phyloP scores from a whole-genome alignment of 441 rosid species.

The California macrophylla region DNA sequence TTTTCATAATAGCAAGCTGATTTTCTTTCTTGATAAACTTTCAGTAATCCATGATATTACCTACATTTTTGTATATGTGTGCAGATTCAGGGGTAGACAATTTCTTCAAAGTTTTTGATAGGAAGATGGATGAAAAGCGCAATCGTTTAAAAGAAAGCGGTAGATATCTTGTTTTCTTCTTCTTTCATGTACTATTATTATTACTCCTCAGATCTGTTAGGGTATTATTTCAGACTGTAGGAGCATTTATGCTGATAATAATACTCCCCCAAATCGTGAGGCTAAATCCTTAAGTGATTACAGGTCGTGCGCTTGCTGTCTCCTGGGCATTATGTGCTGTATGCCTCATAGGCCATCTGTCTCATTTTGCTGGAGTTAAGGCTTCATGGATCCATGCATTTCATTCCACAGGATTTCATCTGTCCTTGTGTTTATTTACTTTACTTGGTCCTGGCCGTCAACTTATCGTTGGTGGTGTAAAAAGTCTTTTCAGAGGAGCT shows the following conservation, averaged over 20 bases:
- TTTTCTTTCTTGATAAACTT: neutral
- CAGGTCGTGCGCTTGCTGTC: constrained; percentile 86
- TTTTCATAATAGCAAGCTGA: neutral
- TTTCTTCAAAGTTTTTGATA: constrained; percentile 68
- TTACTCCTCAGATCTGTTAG: neutral
- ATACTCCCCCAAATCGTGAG: constrained; percentile 12
- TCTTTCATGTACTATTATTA: neutral
- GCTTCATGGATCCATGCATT: constrained; percentile 68
- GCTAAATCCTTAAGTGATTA: constrained; percentile 17
- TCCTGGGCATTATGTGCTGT: constrained; percentile 98
- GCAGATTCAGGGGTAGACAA: constrained; percentile 55
- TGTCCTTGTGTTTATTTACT: constrained; percentile 70
- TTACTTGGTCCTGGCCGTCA: constrained; percentile 94
- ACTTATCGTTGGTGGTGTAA: constrained; percentile 73
- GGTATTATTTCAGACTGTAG: constrained; percentile 1
- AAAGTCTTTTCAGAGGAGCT: constrained; percentile 68
- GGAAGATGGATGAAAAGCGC: constrained; percentile 71
- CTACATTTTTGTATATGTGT: constrained; percentile 18
- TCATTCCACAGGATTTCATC: constrained; percentile 91
- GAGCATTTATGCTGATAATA: neutral
- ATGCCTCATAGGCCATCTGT: constrained; percentile 82
- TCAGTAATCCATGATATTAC: neutral
- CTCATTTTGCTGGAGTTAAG: constrained; percentile 66
- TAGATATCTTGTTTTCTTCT: constrained; percentile 20
- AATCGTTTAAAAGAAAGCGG: constrained; percentile 76